Evolutionary conservation across 2,329 filamentous ascomycete genomes (phyloP).

Genomic region (Colletotrichum costaricense): DNA sequence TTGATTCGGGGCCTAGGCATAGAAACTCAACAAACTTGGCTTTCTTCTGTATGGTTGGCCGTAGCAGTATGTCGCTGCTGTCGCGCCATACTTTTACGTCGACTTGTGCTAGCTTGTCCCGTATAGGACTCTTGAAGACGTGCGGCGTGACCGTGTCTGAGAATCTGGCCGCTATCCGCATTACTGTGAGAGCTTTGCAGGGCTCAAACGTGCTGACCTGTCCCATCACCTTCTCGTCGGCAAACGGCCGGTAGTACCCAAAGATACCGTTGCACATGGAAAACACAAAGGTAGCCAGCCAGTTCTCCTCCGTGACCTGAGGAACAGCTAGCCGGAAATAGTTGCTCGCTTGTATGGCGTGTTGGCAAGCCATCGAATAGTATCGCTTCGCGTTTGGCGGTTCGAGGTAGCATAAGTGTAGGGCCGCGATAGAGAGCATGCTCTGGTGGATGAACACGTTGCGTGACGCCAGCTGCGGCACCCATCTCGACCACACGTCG

Average conservation of each 20-base stretch:
- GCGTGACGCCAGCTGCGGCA: conserved; percentile 33
- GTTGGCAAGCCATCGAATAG: conserved; percentile 35
- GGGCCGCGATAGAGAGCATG: conserved; percentile 35
- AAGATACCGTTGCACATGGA: conserved; percentile 37
- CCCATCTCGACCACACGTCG: conserved; percentile 36
- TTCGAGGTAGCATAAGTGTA: conserved; percentile 35
- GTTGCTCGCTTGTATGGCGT: conserved; percentile 36
- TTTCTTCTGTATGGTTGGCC: conserved; percentile 18
- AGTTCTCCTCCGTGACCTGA: conserved; percentile 34
- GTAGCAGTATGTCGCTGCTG: conserved; percentile 6
- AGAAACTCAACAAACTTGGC: conserved; percentile 26
- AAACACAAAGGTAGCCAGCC: conserved; percentile 33
- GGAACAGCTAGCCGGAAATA: conserved; percentile 33
- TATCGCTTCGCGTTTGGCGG: conserved; percentile 33
- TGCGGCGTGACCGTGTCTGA: conserved; percentile 28
- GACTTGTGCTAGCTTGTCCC: conserved; percentile 29
- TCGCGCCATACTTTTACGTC: conserved; percentile 28
- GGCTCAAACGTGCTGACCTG: conserved; percentile 27
- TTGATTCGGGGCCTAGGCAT: conserved; percentile 12
- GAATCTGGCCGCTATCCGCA: conserved; percentile 32
- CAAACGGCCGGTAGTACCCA: conserved; percentile 34
- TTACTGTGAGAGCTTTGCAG: conserved; percentile 20
- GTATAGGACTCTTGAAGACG: conserved; percentile 30
- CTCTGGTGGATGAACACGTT: conserved; percentile 35
- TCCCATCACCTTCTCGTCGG: conserved; percentile 32